Percentiles rank a stretch among this genome's conserved stretches.
phyloP scores from a whole-genome alignment of 192 early-diverging fungal genomes.

The Coemansia sp. region DNA sequence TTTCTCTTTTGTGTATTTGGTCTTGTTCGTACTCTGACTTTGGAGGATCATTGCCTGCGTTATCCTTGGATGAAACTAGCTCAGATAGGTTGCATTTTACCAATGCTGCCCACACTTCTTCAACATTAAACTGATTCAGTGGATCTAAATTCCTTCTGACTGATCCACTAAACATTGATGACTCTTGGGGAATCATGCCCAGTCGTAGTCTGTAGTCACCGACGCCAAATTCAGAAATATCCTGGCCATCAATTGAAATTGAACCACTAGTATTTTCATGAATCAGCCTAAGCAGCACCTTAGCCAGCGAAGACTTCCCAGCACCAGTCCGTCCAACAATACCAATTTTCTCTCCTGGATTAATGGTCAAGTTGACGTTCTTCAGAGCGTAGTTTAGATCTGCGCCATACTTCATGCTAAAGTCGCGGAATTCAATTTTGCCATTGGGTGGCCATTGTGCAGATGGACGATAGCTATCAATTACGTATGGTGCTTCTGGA shows the following conservation, averaged over 20 bases:
- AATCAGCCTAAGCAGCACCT: too few relatives aligned
- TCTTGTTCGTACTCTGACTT: background rate
- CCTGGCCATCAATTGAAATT: constrained; percentile 79
- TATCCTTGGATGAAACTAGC: background rate
- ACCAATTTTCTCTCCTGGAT: too few relatives aligned
- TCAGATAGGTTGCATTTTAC: constrained; percentile 23
- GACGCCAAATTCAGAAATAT: constrained; percentile 72
- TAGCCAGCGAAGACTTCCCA: too few relatives aligned
- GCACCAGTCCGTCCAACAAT: too few relatives aligned
- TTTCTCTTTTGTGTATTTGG: background rate
- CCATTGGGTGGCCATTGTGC: too few relatives aligned
- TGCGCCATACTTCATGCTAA: too few relatives aligned
- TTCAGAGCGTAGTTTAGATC: too few relatives aligned
- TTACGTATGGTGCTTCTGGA: too few relatives aligned
- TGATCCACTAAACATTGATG: constrained; percentile 64
- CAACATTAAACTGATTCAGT: constrained; percentile 33
- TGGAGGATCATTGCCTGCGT: too few relatives aligned
- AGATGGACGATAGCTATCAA: too few relatives aligned
- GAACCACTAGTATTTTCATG: constrained; percentile 36
- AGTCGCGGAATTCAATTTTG: too few relatives aligned
- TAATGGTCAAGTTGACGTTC: too few relatives aligned
- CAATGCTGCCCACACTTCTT: constrained; percentile 24
- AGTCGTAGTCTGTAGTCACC: constrained; percentile 39
- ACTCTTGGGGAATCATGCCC: constrained; percentile 63
- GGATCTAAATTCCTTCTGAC: constrained; percentile 72